These are phyloP conservation scores for Borealophlyctis nickersoniae DNA, from an alignment of 192 early-diverging fungal species.

Conservation along the genomic window DNA sequence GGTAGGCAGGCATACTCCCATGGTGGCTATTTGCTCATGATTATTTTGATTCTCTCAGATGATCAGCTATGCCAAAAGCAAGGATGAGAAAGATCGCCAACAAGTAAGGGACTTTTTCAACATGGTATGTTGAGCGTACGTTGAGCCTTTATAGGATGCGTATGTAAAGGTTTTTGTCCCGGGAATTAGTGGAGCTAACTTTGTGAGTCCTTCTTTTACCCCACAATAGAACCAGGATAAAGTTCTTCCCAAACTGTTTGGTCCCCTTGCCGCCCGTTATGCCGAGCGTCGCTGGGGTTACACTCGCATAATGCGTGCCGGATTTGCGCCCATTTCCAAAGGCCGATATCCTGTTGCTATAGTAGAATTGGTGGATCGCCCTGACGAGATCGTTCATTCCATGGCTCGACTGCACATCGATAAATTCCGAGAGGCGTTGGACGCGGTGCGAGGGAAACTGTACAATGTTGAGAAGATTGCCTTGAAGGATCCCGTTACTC, in stretches of 20 bases:
- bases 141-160: not conserved
- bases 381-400: slow-evolving; percentile 58
- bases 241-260: slow-evolving; percentile 78
- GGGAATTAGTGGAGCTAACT: not conserved
- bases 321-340: slow-evolving; percentile 59
- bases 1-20: not conserved
- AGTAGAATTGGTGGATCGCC: slow-evolving; percentile 86
- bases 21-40: slow-evolving; percentile 3
- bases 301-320: slow-evolving; percentile 79
- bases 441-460: slow-evolving; percentile 21
- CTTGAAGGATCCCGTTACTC: slow-evolving; percentile 39
- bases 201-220: not conserved
- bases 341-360: slow-evolving; percentile 88
- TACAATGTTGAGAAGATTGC: slow-evolving; percentile 29
- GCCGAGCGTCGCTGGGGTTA: slow-evolving; percentile 76
- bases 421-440: slow-evolving; percentile 30
- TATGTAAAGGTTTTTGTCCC: not conserved
- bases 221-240: slow-evolving; percentile 59
- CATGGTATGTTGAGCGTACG: not conserved
- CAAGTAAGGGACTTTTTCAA: too few relatives aligned
- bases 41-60: slow-evolving; percentile 46
- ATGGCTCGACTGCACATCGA: slow-evolving; percentile 28
- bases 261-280: slow-evolving; percentile 81
- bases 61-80: slow-evolving; percentile 80
- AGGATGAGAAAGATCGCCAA: not conserved